These are phyloP conservation scores for Microbotryomycetes sp. DNA, from an alignment of 1,284 basidiomycete genomes.

Conservation along the genomic window DNA sequence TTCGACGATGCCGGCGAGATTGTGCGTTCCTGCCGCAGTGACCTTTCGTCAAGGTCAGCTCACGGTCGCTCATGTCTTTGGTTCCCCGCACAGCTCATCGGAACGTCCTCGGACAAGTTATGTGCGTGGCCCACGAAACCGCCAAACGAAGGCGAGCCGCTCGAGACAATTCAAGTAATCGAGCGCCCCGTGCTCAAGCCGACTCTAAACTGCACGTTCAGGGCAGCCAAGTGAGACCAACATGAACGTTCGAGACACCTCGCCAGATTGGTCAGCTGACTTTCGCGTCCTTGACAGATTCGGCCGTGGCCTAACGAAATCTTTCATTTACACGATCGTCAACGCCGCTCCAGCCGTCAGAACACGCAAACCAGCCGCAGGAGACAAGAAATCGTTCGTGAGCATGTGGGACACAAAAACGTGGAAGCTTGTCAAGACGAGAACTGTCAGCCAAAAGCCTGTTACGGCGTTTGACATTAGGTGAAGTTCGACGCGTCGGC, in stretches of 20 bases:
- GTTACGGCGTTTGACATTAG: slow-evolving; percentile 82
- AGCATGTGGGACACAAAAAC: slow-evolving; percentile 38
- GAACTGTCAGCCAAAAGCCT: slow-evolving; percentile 61
- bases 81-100: slow-evolving; percentile 14
- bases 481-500: slow-evolving; percentile 44
- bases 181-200: slow-evolving; percentile 35
- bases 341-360: slow-evolving; percentile 54
- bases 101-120: slow-evolving; percentile 21
- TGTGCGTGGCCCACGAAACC: slow-evolving; percentile 22
- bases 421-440: slow-evolving; percentile 44
- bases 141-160: neutral
- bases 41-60: neutral
- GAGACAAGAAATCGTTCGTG: slow-evolving; percentile 34
- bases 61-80: slow-evolving; percentile 6
- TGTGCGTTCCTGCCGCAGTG: slow-evolving; percentile 5
- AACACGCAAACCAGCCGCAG: slow-evolving; percentile 1
- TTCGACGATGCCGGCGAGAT: slow-evolving; percentile 26
- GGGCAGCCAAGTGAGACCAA: slow-evolving; percentile 58
- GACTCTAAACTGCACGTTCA: slow-evolving; percentile 54
- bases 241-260: neutral
- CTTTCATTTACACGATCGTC: slow-evolving; percentile 61
- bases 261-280: neutral
- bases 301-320: slow-evolving; percentile 53
- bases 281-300: slow-evolving; percentile 46
- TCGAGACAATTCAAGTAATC: slow-evolving; percentile 32